Evolutionary conservation across 306 rosid genomes (phyloP).

Genomic region (Prunus armeniaca): DNA sequence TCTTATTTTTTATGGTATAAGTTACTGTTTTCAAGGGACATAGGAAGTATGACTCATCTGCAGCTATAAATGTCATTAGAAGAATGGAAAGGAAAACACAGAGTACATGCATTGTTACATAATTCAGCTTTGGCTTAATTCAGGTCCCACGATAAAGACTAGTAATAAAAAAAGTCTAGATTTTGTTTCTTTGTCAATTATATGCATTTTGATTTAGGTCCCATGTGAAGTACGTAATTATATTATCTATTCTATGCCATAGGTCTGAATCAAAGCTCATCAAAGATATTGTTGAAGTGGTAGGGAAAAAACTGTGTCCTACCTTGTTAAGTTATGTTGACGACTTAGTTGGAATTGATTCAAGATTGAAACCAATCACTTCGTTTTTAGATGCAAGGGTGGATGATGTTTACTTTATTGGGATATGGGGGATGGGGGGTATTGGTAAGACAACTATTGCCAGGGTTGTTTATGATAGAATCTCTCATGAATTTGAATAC

Average conservation of each 20-base stretch:
- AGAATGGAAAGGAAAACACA: background rate
- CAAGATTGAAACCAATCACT: background rate
- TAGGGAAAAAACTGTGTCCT: background rate
- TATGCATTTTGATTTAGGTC: too few species aligned
- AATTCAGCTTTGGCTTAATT: background rate
- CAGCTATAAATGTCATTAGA: background rate
- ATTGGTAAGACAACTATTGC: constrained; percentile 11
- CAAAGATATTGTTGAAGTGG: background rate
- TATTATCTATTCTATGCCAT: background rate
- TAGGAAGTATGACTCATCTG: background rate
- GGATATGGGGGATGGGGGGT: constrained; percentile 20
- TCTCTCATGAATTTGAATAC: background rate
- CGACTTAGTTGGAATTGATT: background rate
- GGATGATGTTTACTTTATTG: constrained; percentile 8
- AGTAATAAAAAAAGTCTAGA: background rate
- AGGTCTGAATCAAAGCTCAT: background rate
- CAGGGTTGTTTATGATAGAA: background rate
- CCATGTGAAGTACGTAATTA: background rate
- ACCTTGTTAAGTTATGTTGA: background rate
- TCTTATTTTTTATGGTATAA: too few species aligned
- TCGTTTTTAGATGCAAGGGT: background rate
- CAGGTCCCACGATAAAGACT: background rate
- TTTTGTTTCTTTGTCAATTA: background rate
- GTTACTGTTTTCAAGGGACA: background rate
- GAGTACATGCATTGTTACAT: background rate